Evolutionary conservation across 2,329 filamentous ascomycete genomes (phyloP), one percentile per base, ranked within the genome.

Genomic region (Nigrospora osmanthi): DNA sequence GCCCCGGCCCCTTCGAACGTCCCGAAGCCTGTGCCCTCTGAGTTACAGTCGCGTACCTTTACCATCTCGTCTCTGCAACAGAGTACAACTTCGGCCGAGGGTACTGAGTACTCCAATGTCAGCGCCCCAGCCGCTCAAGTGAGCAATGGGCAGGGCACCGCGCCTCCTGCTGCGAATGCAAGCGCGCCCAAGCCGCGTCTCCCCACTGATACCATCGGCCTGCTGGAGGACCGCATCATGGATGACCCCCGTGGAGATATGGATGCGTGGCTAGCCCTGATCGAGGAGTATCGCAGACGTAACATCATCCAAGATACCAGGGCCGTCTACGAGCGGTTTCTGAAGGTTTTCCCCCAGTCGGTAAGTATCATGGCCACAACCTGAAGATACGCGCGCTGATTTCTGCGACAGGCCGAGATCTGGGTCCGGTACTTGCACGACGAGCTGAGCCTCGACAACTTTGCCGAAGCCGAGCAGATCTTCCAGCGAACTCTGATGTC

Each of bases 231-330:
- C 63, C 83, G 91, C 59, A 85, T 97, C 63, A 84, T 85, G 61
- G 87, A 96, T 59, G 93, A 98, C 60, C 87, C 91, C 14, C 86
- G 89, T 57, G 93, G 91, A 58, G 90, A 96, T 56, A 80, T 93
- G 65, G 87, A 93, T 62, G 89, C 91, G 31, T 98, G 93, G 93
- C 70, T 94, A 57, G 78, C 80, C 52, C 75, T 98, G 60, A 91
- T 98, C 61, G 78, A 80, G 53, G 89, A 96, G 61, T 81, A 95
- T 64, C 85, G 85, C 55, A 83, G 80, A 58, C 87, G 85, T 57
- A 86, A 86, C 66, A 87, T 89, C 64, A 69, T 90, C 50, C 88
- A 95, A 49, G 85, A 91, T 57, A 80, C 87, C 28, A 81, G 91
- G 52, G 79, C 75, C 47, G 80, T 84, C 14, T 98, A 93, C 60